phyloP scores from a whole-genome alignment of 2,329 filamentous ascomycete genomes.

The Eutypella sp. region DNA sequence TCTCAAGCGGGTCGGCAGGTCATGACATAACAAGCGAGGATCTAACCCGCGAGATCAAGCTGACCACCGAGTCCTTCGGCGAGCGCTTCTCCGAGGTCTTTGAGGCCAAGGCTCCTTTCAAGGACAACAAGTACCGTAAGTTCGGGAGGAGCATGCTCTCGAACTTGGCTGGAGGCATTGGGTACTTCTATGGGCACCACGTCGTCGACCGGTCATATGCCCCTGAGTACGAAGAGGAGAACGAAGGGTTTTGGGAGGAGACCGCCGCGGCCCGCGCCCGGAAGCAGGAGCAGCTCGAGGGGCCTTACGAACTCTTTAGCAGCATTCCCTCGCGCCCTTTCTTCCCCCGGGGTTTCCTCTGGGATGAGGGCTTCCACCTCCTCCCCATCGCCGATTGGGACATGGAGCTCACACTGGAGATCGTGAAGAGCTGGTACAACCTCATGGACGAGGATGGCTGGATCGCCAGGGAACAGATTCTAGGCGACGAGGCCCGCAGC shows the following conservation, averaged over 20 bases:
- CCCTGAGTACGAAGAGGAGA: conserved; percentile 90
- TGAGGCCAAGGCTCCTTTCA: conserved; percentile 70
- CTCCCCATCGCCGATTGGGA: conserved; percentile 93
- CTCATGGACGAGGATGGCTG: conserved; percentile 96
- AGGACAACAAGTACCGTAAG: conserved; percentile 62
- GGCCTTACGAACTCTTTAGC: conserved; percentile 84
- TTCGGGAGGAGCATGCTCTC: conserved; percentile 92
- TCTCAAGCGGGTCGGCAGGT: conserved; percentile 69
- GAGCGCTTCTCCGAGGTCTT: conserved; percentile 71
- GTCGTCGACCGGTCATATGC: conserved; percentile 87
- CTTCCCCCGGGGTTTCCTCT: conserved; percentile 93
- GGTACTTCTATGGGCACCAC: conserved; percentile 88
- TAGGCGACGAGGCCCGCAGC: conserved; percentile 85
- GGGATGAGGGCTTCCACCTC: conserved; percentile 97
- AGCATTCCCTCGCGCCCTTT: conserved; percentile 90
- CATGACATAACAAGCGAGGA: conserved; percentile 53
- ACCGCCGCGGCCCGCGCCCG: conserved; percentile 72
- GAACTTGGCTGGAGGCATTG: conserved; percentile 88
- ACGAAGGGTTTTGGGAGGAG: conserved; percentile 93
- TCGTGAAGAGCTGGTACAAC: conserved; percentile 92
- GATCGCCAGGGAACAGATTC: conserved; percentile 94
- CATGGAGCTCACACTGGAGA: conserved; percentile 77
- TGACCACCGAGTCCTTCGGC: conserved; percentile 63
- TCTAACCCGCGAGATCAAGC: conserved; percentile 64
- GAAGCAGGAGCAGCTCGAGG: conserved; percentile 65